phyloP scores from a whole-genome alignment of 148 eudicot species.

The Agrostemma githago region DNA sequence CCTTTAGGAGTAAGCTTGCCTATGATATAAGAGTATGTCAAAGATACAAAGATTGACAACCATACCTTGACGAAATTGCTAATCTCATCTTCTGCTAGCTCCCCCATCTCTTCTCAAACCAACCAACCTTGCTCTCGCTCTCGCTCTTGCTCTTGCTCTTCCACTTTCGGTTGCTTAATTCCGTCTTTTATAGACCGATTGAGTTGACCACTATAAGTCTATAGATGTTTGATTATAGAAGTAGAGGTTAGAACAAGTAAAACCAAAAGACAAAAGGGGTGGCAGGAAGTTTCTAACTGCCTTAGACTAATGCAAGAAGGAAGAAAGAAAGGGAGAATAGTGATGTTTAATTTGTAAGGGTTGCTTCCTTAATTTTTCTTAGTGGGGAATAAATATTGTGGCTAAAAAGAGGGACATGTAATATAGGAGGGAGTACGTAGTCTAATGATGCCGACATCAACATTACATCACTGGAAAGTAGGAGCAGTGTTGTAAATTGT shows the following conservation, averaged over 20 bases:
- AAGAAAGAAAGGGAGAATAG: too few species aligned
- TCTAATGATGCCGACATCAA: neutral
- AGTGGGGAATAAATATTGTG: too few species aligned
- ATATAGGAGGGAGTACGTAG: neutral
- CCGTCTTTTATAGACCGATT: neutral
- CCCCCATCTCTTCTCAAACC: constrained; percentile 18
- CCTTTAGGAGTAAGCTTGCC: constrained; percentile 29
- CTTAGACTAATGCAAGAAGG: too few species aligned
- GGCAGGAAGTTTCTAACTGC: neutral
- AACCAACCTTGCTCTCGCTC: too few species aligned
- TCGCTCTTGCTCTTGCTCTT: neutral
- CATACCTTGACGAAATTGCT: constrained; percentile 41
- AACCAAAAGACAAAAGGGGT: neutral
- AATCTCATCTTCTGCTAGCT: constrained; percentile 46
- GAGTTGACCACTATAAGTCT: constrained; percentile 7
- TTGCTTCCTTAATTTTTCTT: too few species aligned
- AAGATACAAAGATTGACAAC: constrained; percentile 27
- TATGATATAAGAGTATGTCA: constrained; percentile 34
- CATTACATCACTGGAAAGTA: too few species aligned
- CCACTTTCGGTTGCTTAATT: neutral
- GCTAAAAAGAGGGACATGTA: too few species aligned
- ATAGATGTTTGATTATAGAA: neutral
- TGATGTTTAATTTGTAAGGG: too few species aligned
- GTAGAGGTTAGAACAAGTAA: neutral
- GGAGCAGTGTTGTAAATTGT: too few species aligned